Base-by-base conservation (phyloP, 2,329 filamentous ascomycete species). In the Apiospora pterosperma region DNA sequence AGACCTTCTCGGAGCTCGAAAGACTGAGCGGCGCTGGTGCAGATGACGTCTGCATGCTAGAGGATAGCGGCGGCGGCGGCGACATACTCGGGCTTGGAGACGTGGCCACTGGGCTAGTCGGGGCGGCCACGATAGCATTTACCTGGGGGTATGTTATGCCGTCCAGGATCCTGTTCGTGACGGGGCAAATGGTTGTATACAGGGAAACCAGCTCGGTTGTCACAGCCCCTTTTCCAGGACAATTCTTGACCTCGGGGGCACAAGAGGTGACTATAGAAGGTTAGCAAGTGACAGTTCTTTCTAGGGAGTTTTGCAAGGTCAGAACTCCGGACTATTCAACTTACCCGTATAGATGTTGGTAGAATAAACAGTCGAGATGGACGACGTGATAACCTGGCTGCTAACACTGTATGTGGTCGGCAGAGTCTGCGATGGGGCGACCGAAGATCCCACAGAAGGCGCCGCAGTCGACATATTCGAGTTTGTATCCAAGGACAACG, bases 171-270 rank as follows among this genome's bases (percentile, higher is more conserved):
- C 41, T 61, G 52, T 70, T 58, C 10, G 61, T 52, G 42, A 75
- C 69, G 1, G 73, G 73, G 36, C 73, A 73, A 16, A 75, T 62
- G 6, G 73, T 75, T 4, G 73, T 75, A 31, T 74, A 75, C 59
- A 75, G 25, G 0, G 73, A 74, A 31, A 75, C 67, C 16, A 72
- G 65, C 59, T 75, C 72, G 2, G 73, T 75, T 8, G 73, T 75
- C 7, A 74, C 71, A 61, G 70, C 66, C 12, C 72, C 72, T 36
- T 71, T 23, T 38, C 66, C 70, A 36, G 73, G 71, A 58, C 73
- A 75, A 59, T 73, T 66, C 23, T 65, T 73, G 11, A 74, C 70
- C 6, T 65, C 65, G 2, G 71, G 68, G 1, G 71, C 52, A 60
- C 72, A 73, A 21, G 71, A 73, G 7, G 70, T 72, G n/a, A 73